Percentiles rank a stretch among this genome's conserved stretches.
Evolutionary conservation across 108 stramenopile genomes (phyloP).

Genomic region (Fragilariopsis cylindrus): DNA sequence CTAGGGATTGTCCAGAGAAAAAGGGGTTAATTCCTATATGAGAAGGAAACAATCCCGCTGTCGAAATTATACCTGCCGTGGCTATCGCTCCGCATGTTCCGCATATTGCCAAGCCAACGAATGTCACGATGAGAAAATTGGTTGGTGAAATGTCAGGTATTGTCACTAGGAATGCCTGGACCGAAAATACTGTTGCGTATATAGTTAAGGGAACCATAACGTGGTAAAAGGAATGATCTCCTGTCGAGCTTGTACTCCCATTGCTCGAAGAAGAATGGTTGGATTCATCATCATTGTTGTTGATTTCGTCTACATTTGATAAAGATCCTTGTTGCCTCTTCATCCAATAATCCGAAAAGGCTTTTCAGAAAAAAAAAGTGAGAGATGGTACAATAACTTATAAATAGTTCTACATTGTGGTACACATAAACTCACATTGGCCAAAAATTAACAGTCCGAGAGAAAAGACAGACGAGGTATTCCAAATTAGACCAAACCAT

Average conservation of each 20-base stretch:
- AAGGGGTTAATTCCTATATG: slow-evolving; percentile 43
- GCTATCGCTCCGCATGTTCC: slow-evolving; percentile 46
- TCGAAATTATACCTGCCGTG: slow-evolving; percentile 47
- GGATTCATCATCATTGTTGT: background rate
- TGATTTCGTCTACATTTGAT: background rate
- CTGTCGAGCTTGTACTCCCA: background rate
- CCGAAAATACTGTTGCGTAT: slow-evolving; percentile 46
- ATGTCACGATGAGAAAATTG: slow-evolving; percentile 27
- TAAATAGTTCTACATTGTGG: background rate
- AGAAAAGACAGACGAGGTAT: slow-evolving; percentile 42
- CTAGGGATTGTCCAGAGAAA: slow-evolving; percentile 55
- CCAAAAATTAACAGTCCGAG: slow-evolving; percentile 31
- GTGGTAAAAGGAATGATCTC: slow-evolving; percentile 30
- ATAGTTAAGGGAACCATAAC: slow-evolving; percentile 47
- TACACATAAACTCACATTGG: background rate
- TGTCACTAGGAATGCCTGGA: slow-evolving; percentile 36
- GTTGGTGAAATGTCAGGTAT: slow-evolving; percentile 24
- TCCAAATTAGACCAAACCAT: slow-evolving; percentile 57
- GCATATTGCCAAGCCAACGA: slow-evolving; percentile 35
- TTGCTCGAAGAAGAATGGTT: background rate
- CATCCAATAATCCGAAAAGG: slow-evolving; percentile 13
- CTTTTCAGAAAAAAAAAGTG: background rate
- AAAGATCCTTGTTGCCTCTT: background rate
- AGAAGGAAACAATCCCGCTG: slow-evolving; percentile 24
- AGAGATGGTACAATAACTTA: background rate